Evolutionary conservation across 176 grass and related monocot species (phyloP).

Genomic region (Urochloa ruziziensis): DNA sequence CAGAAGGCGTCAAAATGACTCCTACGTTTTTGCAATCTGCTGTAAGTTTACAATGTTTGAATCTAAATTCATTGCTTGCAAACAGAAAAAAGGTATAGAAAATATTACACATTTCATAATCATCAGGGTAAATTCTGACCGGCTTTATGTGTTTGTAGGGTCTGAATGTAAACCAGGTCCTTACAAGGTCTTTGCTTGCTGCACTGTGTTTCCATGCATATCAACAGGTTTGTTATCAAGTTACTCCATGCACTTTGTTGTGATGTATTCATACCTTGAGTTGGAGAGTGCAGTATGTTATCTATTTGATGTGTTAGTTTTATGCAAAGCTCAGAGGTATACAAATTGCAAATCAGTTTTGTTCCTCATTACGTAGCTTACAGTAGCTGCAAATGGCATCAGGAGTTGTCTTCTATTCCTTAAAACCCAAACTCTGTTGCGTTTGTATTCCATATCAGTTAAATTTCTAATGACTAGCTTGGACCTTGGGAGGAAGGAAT

Average conservation of each 20-base stretch:
- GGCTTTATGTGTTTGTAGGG: constrained; percentile 49
- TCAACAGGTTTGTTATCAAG: constrained; percentile 68
- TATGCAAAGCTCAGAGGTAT: neutral
- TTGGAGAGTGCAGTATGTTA: neutral
- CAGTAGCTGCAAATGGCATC: neutral
- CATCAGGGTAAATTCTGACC: neutral
- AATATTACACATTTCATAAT: neutral
- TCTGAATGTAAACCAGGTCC: constrained; percentile 63
- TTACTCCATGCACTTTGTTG: neutral
- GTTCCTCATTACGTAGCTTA: neutral
- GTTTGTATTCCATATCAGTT: no score
- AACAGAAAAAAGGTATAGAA: neutral
- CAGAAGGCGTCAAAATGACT: constrained; percentile 73
- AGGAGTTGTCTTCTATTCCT: neutral
- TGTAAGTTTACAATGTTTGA: constrained; percentile 49
- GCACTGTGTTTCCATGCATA: constrained; percentile 92
- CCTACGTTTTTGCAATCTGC: constrained; percentile 62
- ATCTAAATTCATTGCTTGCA: neutral
- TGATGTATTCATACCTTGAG: neutral
- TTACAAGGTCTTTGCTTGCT: constrained; percentile 67
- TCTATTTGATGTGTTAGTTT: neutral
- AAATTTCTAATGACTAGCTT: neutral
- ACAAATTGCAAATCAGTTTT: neutral
- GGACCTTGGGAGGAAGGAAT: neutral
- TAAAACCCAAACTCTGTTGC: neutral